Percentiles rank a stretch among this genome's conserved stretches.
phyloP scores from a whole-genome alignment of 108 stramenopile genomes.

The Nannochloropsis oceanica region DNA sequence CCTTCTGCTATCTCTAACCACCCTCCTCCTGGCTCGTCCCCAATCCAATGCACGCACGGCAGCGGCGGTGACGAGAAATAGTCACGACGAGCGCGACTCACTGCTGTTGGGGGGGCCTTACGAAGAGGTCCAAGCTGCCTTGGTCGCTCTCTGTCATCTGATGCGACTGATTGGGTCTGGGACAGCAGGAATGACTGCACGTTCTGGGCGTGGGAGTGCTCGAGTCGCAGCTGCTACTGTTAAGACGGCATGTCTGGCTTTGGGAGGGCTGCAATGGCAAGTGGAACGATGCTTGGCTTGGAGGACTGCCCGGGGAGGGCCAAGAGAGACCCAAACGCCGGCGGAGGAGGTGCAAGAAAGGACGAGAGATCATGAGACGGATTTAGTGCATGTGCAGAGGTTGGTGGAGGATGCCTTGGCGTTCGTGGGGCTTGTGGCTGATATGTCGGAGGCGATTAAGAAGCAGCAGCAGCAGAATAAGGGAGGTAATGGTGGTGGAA shows the following conservation, averaged over 20 bases:
- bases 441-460: not conserved
- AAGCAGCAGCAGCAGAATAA: not conserved
- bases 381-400: not conserved
- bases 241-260: not conserved
- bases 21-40: not conserved
- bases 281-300: not conserved
- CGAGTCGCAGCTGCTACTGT: not conserved
- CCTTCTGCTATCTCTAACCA: not conserved
- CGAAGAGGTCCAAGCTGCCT: not conserved
- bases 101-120: not conserved
- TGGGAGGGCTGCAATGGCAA: not conserved
- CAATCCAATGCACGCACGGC: not conserved
- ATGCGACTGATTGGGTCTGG: not conserved
- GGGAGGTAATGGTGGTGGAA: not conserved
- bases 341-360: not conserved
- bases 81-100: not conserved
- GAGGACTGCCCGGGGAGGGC: not conserved
- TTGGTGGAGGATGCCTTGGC: not conserved
- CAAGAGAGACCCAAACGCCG: not conserved
- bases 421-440: not conserved
- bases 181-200: not conserved
- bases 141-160: not conserved
- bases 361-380: not conserved
- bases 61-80: too few relatives aligned
- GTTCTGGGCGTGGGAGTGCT: not conserved